Evolutionary conservation across 805 yeast genomes (phyloP).

Genomic region (Suhomyces xylopsoci): DNA sequence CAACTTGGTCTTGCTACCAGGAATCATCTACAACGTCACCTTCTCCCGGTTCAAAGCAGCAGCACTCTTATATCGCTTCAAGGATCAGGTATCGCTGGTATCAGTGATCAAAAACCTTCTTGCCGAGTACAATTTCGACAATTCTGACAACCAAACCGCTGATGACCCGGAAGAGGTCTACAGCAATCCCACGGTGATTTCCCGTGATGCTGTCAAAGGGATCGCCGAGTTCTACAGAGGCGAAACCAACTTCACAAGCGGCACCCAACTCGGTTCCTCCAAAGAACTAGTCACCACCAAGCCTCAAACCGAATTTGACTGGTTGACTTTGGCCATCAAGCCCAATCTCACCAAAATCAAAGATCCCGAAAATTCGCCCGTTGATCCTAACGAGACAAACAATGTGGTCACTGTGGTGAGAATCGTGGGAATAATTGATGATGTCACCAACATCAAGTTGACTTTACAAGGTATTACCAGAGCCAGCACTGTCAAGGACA

Average conservation of each 20-base stretch:
- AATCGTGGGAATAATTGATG: constrained; percentile 46
- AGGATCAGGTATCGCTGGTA: constrained; percentile 23
- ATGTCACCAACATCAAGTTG: constrained; percentile 40
- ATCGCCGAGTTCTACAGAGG: constrained; percentile 19
- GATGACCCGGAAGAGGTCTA: constrained; percentile 11
- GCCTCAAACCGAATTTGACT: constrained; percentile 26
- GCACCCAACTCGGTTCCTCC: background rate
- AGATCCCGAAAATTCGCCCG: constrained; percentile 13
- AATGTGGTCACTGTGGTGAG: constrained; percentile 43
- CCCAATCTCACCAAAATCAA: constrained; percentile 33
- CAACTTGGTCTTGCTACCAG: constrained; percentile 54
- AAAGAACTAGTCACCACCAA: background rate
- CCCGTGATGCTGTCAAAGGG: constrained; percentile 31
- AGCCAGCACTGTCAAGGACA: constrained; percentile 22
- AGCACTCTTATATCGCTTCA: constrained; percentile 43
- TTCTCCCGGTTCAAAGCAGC: constrained; percentile 48
- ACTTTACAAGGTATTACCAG: constrained; percentile 51
- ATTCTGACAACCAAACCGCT: constrained; percentile 2
- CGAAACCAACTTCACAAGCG: constrained; percentile 4
- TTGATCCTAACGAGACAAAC: constrained; percentile 5
- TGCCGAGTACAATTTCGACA: constrained; percentile 34
- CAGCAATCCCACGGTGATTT: constrained; percentile 20
- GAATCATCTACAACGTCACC: constrained; percentile 58
- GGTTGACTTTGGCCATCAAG: constrained; percentile 34
- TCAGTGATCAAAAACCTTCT: constrained; percentile 30